These are phyloP conservation scores for Pichia nakasei DNA, from an alignment of 805 yeast species.

Conservation along the genomic window DNA sequence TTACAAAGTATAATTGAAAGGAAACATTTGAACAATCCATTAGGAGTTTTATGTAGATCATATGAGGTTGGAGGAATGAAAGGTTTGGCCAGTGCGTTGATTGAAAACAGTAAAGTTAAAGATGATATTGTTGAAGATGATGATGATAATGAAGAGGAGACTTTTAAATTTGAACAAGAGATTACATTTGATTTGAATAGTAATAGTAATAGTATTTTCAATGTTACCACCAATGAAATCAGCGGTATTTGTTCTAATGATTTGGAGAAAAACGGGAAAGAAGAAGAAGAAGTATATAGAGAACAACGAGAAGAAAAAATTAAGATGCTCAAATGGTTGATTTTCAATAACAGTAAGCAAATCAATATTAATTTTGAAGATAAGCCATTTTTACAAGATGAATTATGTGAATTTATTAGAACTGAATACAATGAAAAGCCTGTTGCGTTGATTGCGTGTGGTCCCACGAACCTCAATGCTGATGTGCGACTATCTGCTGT, in stretches of 20 bases:
- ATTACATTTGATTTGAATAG: neutral
- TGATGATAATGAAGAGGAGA: neutral
- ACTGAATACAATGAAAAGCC: conserved; percentile 13
- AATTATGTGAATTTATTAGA: conserved; percentile 13
- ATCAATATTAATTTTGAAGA: conserved; percentile 20
- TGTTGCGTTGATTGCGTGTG: conserved; percentile 30
- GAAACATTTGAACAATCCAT: conserved; percentile 1
- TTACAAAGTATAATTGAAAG: conserved; percentile 6
- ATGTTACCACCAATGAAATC: neutral
- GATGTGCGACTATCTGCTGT: conserved; percentile 28
- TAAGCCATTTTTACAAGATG: conserved; percentile 19
- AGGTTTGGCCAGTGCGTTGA: conserved; percentile 1
- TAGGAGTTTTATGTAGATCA: neutral
- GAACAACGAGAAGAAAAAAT: conserved; percentile 2
- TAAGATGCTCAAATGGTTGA: conserved; percentile 12
- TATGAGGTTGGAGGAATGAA: neutral
- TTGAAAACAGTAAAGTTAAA: neutral
- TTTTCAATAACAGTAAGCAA: conserved; percentile 12
- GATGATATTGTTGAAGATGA: neutral
- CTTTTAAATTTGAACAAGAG: neutral
- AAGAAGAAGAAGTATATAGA: neutral
- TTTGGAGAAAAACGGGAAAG: neutral
- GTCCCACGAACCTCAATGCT: conserved; percentile 27
- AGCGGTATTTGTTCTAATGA: neutral
- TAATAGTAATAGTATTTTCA: neutral